Base-by-base conservation (phyloP, 1,139 yeast species). In the Ogataea hybrid region DNA sequence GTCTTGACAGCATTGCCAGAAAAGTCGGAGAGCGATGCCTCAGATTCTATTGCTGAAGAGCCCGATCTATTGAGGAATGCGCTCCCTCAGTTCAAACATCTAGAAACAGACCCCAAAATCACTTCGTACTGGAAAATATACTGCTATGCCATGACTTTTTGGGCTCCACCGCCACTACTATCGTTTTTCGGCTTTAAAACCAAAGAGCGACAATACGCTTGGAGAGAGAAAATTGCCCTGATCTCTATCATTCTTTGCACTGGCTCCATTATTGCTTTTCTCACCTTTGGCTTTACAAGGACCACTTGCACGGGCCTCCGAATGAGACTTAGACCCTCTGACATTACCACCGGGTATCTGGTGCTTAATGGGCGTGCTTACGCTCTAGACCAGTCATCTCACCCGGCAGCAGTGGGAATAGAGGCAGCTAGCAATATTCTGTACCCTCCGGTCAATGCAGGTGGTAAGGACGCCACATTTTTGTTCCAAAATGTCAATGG, bases 401-500 rank as follows among this genome's bases (percentile, higher is more conserved):
- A 90, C 59, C 96, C 96, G 0, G 79, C 68, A 1, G 96, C 88
- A 11, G 81, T 84, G 2, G 96, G 96, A 28, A 76, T 88, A 38
- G 69, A 75, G 1, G 71, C 74, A 0, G 84, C 83, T 29, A 57
- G 89, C 10, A 86, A 85, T 53, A 67, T 88, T 32, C 69, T 90
- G 47, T 87, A 85, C 53, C 94, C 96, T 9, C 96, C 96, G 0
- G 65, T 81, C 33, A 77, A 81, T 60, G 96, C 95, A 9, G 97
- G 96, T 35, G 96, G 96, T 11, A 77, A 65, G 67, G 97, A 92
- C 63, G 96, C 87, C 1, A 77, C 95, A 1, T 84, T 92, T 50
- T 68, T 92, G 49, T 92, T 92, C 64, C 98, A 92, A 64, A 92
- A 92, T 61, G 97, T 92, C 38, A 92, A 92, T 61, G 97, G 97